Base-by-base conservation (phyloP, 352 stramenopile genomes). In the Phytopythium boreale region DNA sequence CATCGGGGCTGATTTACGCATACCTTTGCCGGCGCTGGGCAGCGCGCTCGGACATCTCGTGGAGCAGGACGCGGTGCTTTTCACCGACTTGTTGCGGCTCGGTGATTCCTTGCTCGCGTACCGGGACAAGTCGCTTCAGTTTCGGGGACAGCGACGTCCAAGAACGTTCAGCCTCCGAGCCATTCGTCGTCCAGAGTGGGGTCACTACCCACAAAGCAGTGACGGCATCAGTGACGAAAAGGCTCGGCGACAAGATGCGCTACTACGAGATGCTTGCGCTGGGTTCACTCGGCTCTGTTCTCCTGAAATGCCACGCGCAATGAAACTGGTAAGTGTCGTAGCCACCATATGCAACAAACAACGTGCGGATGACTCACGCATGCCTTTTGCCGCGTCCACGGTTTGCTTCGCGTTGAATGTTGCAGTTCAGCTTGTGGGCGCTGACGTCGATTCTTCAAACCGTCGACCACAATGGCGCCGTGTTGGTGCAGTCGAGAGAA, bases 281-380 rank as follows among this genome's bases (percentile, higher is more conserved):
- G 72, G 80, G 2, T 77, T 89, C 46, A 46, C 79, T 22, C 61
- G 70, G 0, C 51, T 92, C 50, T 70, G 87, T 29, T 85, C 81
- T 2, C 79, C 80, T 9, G 75, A 87, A 46, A 82, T 88, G 73
- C 81, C 84, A 4, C 61, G 69, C 10, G 70, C 69, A 2, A 70
- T 87, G 36, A 86, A 85, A 61, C 62, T 73, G 66, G 75, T 82
- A 51, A n/a, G n/a, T 11, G 20, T 7, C 9, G 20, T 59, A 10
- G 27, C 34, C 20, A 8, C 59, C 36, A 24, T 39, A 14, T 7
- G 14, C 15, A 46, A 46, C 39, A 46, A n/a, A 17, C 27, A 15
- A 31, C 44, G 49, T 22, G 10, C 22, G 26, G 31, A 24, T 29
- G 8, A 31, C 47, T 53, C 0, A 26, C 11, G 9, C 11, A 1